Conservation (phyloP, 257 asterid species). For the Phtheirospermum japonicum region DNA sequence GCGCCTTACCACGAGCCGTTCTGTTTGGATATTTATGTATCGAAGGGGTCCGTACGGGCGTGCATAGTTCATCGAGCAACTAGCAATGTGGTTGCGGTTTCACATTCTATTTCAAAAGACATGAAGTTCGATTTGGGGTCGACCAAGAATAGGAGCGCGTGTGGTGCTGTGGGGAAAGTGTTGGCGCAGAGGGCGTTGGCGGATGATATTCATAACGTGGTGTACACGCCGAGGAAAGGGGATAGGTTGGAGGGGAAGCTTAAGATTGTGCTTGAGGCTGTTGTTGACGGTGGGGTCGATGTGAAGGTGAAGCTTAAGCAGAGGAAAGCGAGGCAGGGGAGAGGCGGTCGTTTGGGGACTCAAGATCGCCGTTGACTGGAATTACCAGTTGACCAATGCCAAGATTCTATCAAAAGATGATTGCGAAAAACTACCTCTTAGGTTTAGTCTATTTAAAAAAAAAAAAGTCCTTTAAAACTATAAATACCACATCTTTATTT, state of each 20-base stretch:
- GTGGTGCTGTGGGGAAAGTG: constrained; percentile 57
- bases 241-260: constrained; percentile 74
- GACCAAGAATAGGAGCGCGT: constrained; percentile 61
- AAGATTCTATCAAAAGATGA: no score
- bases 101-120: constrained; percentile 88
- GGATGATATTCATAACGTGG: constrained; percentile 75
- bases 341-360: constrained; percentile 26
- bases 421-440: no score
- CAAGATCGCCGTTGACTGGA: constrained; percentile 12
- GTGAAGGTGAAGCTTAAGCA: constrained; percentile 84
- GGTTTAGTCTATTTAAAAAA: no score
- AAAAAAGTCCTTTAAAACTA: no score
- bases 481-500: no score
- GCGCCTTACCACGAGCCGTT: constrained; percentile 85
- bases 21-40: constrained; percentile 69
- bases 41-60: constrained; percentile 75
- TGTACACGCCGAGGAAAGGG: constrained; percentile 71
- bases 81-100: constrained; percentile 77
- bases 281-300: constrained; percentile 57
- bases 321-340: constrained; percentile 41
- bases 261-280: constrained; percentile 60
- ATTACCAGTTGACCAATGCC: no score
- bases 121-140: constrained; percentile 77
- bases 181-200: constrained; percentile 79
- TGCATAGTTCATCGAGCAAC: constrained; percentile 81